phyloP scores from a whole-genome alignment of 169 alveolate genomes.

The Eimeria zaria region DNA sequence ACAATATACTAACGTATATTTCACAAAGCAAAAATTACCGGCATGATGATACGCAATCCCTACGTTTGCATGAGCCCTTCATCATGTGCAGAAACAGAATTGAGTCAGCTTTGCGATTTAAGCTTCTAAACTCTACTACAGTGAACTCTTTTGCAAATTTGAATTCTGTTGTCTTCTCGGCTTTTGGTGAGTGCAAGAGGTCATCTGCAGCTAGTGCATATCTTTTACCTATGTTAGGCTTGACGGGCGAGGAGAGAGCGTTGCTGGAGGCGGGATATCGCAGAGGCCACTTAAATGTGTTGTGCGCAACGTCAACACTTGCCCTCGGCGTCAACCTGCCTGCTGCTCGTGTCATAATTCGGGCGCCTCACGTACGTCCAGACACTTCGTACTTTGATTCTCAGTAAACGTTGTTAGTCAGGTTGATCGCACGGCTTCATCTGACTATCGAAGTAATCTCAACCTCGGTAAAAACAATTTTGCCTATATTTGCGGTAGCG shows the following conservation, averaged over 20 bases:
- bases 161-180: not conserved
- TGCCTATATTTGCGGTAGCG: not conserved
- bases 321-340: slow-evolving; percentile 95
- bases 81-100: not conserved
- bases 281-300: slow-evolving; percentile 86
- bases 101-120: not conserved
- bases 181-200: not conserved
- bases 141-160: too few species aligned
- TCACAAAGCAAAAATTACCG: not conserved
- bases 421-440: not conserved
- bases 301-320: slow-evolving; percentile 92
- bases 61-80: slow-evolving; percentile 80
- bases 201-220: not conserved
- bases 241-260: slow-evolving; percentile 87
- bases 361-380: slow-evolving; percentile 88
- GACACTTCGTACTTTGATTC: slow-evolving; percentile 66
- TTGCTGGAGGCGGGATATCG: slow-evolving; percentile 89
- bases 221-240: slow-evolving; percentile 67
- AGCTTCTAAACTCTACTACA: not conserved
- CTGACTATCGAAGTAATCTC: not conserved
- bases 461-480: not conserved
- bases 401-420: not conserved
- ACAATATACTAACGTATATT: too few species aligned
- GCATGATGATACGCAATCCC: slow-evolving; percentile 93
- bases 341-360: slow-evolving; percentile 91